These are phyloP conservation scores for Colletotrichum truncatum DNA, from an alignment of 2,329 filamentous ascomycete genomes.

Conservation along the genomic window DNA sequence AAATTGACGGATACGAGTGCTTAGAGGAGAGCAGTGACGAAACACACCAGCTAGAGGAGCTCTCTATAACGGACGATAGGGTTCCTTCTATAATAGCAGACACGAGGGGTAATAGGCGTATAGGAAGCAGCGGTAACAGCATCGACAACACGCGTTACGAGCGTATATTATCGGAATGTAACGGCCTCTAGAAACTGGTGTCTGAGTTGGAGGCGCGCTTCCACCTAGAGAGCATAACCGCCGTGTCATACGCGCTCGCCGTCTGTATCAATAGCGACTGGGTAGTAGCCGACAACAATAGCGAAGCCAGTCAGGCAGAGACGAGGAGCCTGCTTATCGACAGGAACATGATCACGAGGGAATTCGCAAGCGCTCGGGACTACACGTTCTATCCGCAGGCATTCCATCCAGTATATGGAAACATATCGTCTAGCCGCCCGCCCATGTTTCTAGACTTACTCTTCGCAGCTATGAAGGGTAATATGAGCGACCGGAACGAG, in stretches of 20 bases:
- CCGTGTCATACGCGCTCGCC: background rate
- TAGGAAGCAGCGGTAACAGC: background rate
- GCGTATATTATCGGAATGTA: constrained; percentile 30
- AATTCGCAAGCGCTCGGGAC: background rate
- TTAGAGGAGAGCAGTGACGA: constrained; percentile 30
- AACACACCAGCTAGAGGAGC: background rate
- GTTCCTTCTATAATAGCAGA: background rate
- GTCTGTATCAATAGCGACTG: background rate
- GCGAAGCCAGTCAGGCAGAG: background rate
- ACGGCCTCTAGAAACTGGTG: constrained; percentile 6
- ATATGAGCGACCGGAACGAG: constrained; percentile 12
- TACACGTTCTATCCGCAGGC: constrained; percentile 15
- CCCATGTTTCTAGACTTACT: background rate
- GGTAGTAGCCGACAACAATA: no score
- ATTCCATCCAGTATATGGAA: constrained; percentile 4
- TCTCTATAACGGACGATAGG: background rate
- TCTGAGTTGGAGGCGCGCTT: background rate
- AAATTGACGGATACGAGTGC: constrained; percentile 12
- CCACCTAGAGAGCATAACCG: background rate
- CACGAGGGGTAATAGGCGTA: background rate
- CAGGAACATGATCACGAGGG: background rate
- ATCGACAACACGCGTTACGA: constrained; percentile 32
- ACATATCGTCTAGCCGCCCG: background rate
- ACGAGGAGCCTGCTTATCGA: background rate
- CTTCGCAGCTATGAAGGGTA: background rate